A percentile compares a stretch with the other conserved stretches of the same genome.
Evolutionary conservation across 192 early-diverging fungal genomes (phyloP).

Genomic region (Funneliformis geosporum): DNA sequence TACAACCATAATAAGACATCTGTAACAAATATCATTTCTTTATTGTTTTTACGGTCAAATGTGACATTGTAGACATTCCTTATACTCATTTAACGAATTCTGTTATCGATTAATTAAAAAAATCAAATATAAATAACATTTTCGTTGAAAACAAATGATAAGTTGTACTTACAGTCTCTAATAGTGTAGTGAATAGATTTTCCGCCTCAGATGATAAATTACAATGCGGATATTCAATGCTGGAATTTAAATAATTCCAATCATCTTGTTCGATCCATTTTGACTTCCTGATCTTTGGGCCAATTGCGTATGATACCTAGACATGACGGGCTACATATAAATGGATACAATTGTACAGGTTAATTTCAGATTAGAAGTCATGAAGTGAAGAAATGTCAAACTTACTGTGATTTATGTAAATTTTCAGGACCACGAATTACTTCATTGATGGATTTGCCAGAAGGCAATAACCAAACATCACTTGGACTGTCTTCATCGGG

Average conservation of each 20-base stretch:
- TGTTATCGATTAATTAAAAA: conserved; percentile 29
- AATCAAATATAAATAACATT: conserved; percentile 27
- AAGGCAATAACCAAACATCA: conserved; percentile 17
- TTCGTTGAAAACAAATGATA: background rate
- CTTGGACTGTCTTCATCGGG: conserved; percentile 17
- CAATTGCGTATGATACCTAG: conserved; percentile 24
- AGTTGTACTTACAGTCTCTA: conserved; percentile 29
- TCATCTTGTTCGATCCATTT: conserved; percentile 19
- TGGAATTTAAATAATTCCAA: conserved; percentile 27
- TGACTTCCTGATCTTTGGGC: conserved; percentile 1
- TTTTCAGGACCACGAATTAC: conserved; percentile 19
- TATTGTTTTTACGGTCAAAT: conserved; percentile 19
- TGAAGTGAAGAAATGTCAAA: conserved; percentile 10
- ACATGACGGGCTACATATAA: conserved; percentile 17
- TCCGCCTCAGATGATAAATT: conserved; percentile 5
- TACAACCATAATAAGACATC: conserved; percentile 29
- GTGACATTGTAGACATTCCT: conserved; percentile 20
- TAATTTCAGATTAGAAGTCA: background rate
- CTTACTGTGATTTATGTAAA: conserved; percentile 18
- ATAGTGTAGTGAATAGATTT: conserved; percentile 12
- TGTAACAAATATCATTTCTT: conserved; percentile 27
- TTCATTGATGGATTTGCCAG: conserved; percentile 8
- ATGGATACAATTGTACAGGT: background rate
- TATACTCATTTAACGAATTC: conserved; percentile 21
- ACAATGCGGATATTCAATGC: conserved; percentile 19